Evolutionary conservation across 2,329 filamentous ascomycete genomes (phyloP).

Genomic region (Cercospora canescens): DNA sequence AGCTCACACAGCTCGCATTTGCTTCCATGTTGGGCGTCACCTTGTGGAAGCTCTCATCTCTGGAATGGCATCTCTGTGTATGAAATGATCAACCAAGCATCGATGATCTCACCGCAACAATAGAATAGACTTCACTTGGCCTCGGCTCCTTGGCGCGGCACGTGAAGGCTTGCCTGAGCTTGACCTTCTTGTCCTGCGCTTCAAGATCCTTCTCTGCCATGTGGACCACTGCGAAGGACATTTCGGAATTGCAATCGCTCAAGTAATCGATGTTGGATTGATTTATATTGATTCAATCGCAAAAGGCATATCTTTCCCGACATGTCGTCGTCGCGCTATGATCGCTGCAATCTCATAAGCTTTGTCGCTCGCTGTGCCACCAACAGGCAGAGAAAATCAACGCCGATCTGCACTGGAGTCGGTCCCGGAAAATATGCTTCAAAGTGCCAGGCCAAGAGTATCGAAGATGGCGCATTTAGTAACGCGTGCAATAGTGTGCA

Average conservation of each 20-base stretch:
- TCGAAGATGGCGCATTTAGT: neutral
- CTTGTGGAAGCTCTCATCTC: neutral
- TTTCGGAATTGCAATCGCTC: neutral
- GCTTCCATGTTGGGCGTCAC: neutral
- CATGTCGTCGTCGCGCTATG: neutral
- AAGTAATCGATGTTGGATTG: neutral
- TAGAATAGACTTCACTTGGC: neutral
- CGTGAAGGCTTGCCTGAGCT: neutral
- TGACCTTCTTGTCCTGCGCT: neutral
- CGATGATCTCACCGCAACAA: neutral
- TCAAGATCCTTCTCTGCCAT: neutral
- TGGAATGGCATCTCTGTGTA: neutral
- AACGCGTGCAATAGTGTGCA: neutral
- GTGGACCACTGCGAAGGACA: neutral
- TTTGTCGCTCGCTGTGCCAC: neutral
- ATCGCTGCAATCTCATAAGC: neutral
- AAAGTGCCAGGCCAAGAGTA: neutral
- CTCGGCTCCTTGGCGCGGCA: neutral
- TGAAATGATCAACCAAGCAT: neutral
- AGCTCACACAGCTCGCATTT: neutral
- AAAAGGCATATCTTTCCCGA: neutral
- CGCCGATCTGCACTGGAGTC: neutral
- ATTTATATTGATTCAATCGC: neutral
- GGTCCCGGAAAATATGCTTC: neutral
- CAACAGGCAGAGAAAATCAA: neutral